Evolutionary conservation across 805 yeast genomes (phyloP), one percentile per base, ranked within the genome.

Genomic region (Kluyveromyces aestuarii): DNA sequence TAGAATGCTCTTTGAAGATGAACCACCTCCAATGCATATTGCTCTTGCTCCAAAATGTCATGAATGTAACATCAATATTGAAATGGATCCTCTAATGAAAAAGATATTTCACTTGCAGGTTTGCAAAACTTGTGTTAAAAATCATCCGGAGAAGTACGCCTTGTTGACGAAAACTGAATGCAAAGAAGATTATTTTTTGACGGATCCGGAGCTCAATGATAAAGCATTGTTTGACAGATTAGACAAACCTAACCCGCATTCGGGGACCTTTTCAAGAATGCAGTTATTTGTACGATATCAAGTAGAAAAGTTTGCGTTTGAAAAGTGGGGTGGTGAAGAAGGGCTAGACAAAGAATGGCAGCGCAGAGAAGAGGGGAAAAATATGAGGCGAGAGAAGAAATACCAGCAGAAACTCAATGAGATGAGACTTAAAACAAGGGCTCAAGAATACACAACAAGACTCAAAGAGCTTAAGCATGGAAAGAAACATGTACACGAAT

Each of bases 151-250:
- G 38, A 93, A 93, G 60, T 93, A 91, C 63, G 79, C 98, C 0
- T 66, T 93, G 18, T 68, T 93, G 46, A 93, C 99, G 8, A 93
- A 93, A 67, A 93, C 99, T 0, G 99, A 93, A 67, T 89, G 96
- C 64, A 78, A 81, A 39, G 91, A 86, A 56, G 99, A 93, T 68
- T 93, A 93, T 63, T 75, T 93, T 40, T 65, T 93, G 27, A 93
- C 99, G 0, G 99, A 93, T 44, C 93, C 97, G 0, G 99, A 93
- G 62, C 72, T 93, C 40, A 75, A 78, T 46, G 99, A 93, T 62
- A 67, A 66, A 6, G 71, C 64, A 1, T 66, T 90, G 21, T 71
- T 93, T 51, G 84, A 84, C 10, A 78, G 93, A 52, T 70, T 91
- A 51, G 96, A 89, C 53, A 87, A 90, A 57, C 88, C 96, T 2